Percentiles rank a stretch among this genome's conserved stretches.
These are phyloP conservation scores for Mercurialis annua DNA, from an alignment of 345 rosid species.

Conservation along the genomic window DNA sequence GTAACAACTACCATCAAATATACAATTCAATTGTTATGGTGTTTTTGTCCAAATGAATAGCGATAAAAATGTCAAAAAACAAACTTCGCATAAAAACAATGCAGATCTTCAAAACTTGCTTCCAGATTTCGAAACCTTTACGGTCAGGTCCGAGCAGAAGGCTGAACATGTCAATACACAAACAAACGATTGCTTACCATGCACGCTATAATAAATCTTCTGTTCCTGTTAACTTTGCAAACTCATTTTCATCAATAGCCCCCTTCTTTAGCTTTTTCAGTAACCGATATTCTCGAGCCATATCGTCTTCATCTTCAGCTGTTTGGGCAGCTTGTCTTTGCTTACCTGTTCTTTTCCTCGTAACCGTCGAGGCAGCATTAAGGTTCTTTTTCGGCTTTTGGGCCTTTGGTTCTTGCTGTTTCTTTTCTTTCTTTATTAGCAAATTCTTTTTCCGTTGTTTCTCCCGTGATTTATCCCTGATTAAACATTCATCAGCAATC, in stretches of 20 bases:
- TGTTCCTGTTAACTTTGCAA: constrained; percentile 60
- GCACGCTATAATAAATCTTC: constrained; percentile 53
- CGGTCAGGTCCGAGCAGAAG: neutral
- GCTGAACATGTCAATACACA: neutral
- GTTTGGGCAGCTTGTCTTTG: constrained; percentile 78
- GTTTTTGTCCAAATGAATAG: too few species aligned
- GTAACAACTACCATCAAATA: too few species aligned
- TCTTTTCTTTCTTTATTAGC: constrained; percentile 54
- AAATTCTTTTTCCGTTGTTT: constrained; percentile 72
- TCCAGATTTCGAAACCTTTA: neutral
- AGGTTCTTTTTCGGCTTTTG: constrained; percentile 42
- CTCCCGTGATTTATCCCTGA: constrained; percentile 82
- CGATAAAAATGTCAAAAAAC: too few species aligned
- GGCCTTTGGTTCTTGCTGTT: constrained; percentile 37
- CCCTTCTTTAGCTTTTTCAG: constrained; percentile 68
- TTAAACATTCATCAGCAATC: constrained; percentile 16
- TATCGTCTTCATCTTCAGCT: constrained; percentile 68
- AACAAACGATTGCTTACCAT: neutral
- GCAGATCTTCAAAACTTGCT: neutral
- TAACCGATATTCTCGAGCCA: constrained; percentile 61
- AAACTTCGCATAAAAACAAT: too few species aligned
- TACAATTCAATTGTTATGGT: too few species aligned
- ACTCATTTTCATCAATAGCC: constrained; percentile 62
- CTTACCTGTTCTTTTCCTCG: constrained; percentile 72
- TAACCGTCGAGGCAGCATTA: constrained; percentile 22